Conservation (phyloP, 805 yeast genomes). For the Candida dajiaensis region DNA sequence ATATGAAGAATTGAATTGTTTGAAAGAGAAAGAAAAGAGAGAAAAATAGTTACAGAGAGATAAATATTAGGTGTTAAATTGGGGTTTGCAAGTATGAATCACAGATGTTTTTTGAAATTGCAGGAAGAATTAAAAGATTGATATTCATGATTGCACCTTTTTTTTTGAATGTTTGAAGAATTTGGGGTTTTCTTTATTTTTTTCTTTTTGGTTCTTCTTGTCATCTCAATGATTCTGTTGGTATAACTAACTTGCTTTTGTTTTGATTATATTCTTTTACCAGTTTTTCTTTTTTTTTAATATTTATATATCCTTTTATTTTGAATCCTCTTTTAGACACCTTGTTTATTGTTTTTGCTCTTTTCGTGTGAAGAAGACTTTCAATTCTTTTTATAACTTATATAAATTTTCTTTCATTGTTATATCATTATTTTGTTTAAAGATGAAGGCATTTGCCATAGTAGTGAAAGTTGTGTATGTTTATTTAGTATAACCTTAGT, state of each 20-base stretch:
- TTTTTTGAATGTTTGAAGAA: not conserved
- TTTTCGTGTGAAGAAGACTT: not conserved
- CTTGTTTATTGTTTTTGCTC: not conserved
- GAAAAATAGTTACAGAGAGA: not conserved
- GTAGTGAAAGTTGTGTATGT: no score
- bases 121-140: not conserved
- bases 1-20: not conserved
- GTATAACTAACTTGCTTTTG: not conserved
- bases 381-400: not conserved
- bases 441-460: not conserved
- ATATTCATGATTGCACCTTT: not conserved
- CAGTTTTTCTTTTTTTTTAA: not conserved
- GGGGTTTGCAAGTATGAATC: not conserved
- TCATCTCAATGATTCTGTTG: not conserved
- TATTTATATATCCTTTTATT: not conserved
- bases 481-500: no score
- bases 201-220: not conserved
- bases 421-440: conserved; percentile 1
- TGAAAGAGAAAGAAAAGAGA: not conserved
- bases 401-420: conserved; percentile 5
- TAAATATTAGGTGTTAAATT: not conserved
- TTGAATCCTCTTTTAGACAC: not conserved
- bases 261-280: not conserved
- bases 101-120: not conserved
- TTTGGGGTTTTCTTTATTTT: no score